Evolutionary conservation across 2,329 filamentous ascomycete species (phyloP).

Genomic region (Davidsoniella australis): DNA sequence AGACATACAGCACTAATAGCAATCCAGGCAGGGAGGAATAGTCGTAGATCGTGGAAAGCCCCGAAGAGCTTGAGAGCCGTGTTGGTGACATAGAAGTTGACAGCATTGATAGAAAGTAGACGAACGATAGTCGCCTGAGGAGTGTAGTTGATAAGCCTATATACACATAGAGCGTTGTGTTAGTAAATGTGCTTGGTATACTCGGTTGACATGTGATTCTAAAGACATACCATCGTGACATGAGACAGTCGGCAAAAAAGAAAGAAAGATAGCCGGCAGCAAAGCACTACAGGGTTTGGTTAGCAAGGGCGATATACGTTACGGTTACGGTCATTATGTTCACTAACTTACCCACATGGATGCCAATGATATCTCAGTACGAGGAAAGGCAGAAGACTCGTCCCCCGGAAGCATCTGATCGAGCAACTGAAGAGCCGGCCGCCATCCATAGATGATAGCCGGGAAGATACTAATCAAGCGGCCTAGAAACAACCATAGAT

Average conservation of each 20-base stretch:
- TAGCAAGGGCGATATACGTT: not conserved
- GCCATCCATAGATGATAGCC: conserved; percentile 53
- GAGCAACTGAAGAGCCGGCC: conserved; percentile 51
- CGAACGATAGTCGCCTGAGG: conserved; percentile 66
- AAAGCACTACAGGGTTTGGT: conserved; percentile 37
- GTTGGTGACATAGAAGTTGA: conserved; percentile 60
- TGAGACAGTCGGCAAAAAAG: conserved; percentile 70
- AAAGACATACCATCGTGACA: conserved; percentile 53
- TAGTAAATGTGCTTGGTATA: not conserved
- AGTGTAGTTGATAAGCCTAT: conserved; percentile 68
- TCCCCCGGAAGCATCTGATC: conserved; percentile 36
- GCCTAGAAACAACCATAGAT: conserved; percentile 54
- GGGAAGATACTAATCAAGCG: conserved; percentile 57
- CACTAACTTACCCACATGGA: conserved; percentile 49
- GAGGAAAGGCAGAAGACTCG: conserved; percentile 18
- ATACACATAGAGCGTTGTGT: not conserved
- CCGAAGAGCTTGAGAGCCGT: conserved; percentile 54
- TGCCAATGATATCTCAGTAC: conserved; percentile 55
- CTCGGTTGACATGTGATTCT: not conserved
- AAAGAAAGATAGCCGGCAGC: conserved; percentile 65
- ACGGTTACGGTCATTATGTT: not conserved
- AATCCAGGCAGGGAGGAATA: conserved; percentile 63
- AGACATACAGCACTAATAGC: conserved; percentile 51
- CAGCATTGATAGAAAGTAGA: conserved; percentile 54
- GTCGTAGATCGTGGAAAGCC: conserved; percentile 50